These are phyloP conservation scores for Trifolium fragiferum DNA, from an alignment of 306 rosid genomes.

Conservation along the genomic window DNA sequence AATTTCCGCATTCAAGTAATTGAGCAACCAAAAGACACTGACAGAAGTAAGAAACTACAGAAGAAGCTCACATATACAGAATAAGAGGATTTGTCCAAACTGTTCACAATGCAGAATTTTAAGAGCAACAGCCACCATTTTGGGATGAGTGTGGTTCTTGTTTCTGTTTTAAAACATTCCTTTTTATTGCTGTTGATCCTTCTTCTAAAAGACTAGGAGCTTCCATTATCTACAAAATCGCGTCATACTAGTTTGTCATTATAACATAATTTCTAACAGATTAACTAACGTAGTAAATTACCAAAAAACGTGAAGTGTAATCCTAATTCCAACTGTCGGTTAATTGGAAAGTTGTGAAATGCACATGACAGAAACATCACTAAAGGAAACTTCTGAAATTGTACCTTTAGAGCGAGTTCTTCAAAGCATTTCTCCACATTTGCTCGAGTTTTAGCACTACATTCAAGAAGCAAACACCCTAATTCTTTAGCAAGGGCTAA, in stretches of 20 bases:
- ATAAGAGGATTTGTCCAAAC: conserved; percentile 41
- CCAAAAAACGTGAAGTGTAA: neutral
- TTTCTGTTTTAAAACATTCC: conserved; percentile 75
- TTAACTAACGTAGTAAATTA: neutral
- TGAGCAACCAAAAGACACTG: conserved; percentile 42
- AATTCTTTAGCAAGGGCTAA: conserved; percentile 82
- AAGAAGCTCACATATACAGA: conserved; percentile 64
- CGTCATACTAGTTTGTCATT: conserved; percentile 34
- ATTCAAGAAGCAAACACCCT: conserved; percentile 83
- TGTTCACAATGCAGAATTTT: conserved; percentile 37
- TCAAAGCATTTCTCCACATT: conserved; percentile 92
- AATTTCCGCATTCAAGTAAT: conserved; percentile 46
- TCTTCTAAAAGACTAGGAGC: conserved; percentile 89
- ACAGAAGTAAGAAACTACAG: conserved; percentile 40
- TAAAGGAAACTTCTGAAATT: conserved; percentile 16
- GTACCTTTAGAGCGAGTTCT: conserved; percentile 93
- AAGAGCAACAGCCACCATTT: conserved; percentile 68
- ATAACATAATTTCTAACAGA: neutral
- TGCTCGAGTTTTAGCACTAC: conserved; percentile 93
- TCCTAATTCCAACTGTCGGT: neutral
- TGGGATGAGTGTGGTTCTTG: conserved; percentile 64
- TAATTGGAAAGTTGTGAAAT: conserved; percentile 20
- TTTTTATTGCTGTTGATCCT: conserved; percentile 78
- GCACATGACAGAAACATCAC: neutral
- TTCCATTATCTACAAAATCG: conserved; percentile 80